Evolutionary conservation across 176 grass and related monocot genomes (phyloP).

Genomic region (Carex parvula): DNA sequence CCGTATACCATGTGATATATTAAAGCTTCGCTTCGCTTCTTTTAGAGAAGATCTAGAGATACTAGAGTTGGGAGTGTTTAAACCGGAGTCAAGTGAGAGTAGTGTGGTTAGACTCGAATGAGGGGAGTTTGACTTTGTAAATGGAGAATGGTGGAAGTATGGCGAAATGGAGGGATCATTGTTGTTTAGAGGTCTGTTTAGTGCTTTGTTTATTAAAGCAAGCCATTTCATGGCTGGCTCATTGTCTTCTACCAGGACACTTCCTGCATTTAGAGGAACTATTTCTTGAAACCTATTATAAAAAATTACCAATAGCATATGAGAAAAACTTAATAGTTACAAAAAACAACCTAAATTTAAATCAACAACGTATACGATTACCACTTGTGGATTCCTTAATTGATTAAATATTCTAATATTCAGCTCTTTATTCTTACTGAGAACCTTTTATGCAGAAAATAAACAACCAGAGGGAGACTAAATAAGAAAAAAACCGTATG

Average conservation of each 20-base stretch:
- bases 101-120: constrained; percentile 23
- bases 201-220: constrained; percentile 70
- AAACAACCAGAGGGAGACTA: not conserved
- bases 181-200: constrained; percentile 47
- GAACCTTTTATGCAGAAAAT: not conserved
- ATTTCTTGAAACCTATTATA: constrained; percentile 55
- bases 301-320: not conserved
- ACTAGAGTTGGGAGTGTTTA: not conserved
- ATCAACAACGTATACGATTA: not conserved
- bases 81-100: constrained; percentile 32
- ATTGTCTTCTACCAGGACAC: constrained; percentile 94
- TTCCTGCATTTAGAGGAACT: constrained; percentile 89
- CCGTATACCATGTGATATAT: constrained; percentile 38
- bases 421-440: not conserved
- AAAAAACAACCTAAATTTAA: not conserved
- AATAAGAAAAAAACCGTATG: too few species aligned
- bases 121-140: constrained; percentile 18
- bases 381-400: not conserved
- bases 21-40: constrained; percentile 48
- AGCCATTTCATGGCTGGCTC: constrained; percentile 86
- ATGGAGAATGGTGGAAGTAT: not conserved
- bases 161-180: constrained; percentile 13
- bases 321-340: not conserved
- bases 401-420: not conserved
- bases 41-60: constrained; percentile 46